phyloP scores from a whole-genome alignment of 2,329 filamentous ascomycete species.

The Beauveria australis region DNA sequence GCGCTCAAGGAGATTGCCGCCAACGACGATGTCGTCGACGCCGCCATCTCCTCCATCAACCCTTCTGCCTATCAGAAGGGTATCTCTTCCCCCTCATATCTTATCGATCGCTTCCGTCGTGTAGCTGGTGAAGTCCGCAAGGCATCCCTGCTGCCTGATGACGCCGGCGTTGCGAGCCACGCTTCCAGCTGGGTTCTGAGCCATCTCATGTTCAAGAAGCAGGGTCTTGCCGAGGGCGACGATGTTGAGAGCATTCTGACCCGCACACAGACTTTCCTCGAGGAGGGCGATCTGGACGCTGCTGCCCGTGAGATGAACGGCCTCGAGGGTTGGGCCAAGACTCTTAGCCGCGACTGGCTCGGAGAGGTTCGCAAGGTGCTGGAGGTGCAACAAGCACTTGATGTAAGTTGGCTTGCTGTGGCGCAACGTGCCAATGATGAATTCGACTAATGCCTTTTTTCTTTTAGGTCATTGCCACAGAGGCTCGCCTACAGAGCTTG shows the following conservation, averaged over 20 bases:
- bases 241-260: conserved; percentile 93
- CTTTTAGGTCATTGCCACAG: conserved; percentile 71
- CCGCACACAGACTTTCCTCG: conserved; percentile 78
- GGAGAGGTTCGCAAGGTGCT: conserved; percentile 83
- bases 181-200: conserved; percentile 83
- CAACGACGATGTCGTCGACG: conserved; percentile 78
- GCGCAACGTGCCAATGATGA: not conserved
- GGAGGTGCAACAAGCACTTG: conserved; percentile 91
- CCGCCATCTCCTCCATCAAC: conserved; percentile 94
- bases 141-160: conserved; percentile 82
- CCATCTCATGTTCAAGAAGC: conserved; percentile 95
- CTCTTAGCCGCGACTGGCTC: conserved; percentile 89
- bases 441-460: conserved; percentile 18
- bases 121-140: conserved; percentile 91
- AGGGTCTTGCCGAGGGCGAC: conserved; percentile 69
- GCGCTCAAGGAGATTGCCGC: conserved; percentile 87
- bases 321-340: conserved; percentile 89
- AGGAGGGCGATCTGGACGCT: conserved; percentile 86
- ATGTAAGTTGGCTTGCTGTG: conserved; percentile 53
- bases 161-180: conserved; percentile 90
- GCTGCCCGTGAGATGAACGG: conserved; percentile 94
- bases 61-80: conserved; percentile 88
- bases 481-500: conserved; percentile 82
- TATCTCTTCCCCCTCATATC: conserved; percentile 71
- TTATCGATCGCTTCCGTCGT: conserved; percentile 92